These are phyloP conservation scores for Phytophthora nicotianae DNA, from an alignment of 352 stramenopile genomes.

Conservation along the genomic window DNA sequence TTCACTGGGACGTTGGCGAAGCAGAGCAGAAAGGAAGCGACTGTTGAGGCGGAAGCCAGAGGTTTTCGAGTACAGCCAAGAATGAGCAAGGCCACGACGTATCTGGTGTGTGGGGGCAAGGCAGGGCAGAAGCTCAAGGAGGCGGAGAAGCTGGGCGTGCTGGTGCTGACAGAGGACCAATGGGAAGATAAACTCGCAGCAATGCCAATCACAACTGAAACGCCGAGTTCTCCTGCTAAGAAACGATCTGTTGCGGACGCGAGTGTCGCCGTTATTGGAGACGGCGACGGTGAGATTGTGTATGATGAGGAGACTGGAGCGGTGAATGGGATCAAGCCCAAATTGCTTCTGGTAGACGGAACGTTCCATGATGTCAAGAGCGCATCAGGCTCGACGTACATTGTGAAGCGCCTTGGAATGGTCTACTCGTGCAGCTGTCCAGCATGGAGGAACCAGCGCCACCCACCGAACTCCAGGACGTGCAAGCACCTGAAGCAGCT, in stretches of 20 bases:
- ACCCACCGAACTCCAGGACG: slow-evolving; percentile 47
- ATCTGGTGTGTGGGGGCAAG: slow-evolving; percentile 59
- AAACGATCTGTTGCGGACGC: slow-evolving; percentile 16
- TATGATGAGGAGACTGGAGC: slow-evolving; percentile 52
- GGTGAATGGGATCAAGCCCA: slow-evolving; percentile 49
- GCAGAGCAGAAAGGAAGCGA: slow-evolving; percentile 54
- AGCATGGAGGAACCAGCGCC: slow-evolving; percentile 68
- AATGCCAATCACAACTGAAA: background rate
- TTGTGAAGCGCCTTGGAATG: slow-evolving; percentile 52
- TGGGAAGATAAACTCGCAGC: slow-evolving; percentile 35
- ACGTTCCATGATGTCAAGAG: slow-evolving; percentile 56
- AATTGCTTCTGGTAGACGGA: slow-evolving; percentile 42
- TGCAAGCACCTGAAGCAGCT: slow-evolving; percentile 72
- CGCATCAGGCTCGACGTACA: slow-evolving; percentile 60
- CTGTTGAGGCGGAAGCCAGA: slow-evolving; percentile 28
- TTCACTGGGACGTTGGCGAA: slow-evolving; percentile 40
- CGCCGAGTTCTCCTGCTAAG: slow-evolving; percentile 6
- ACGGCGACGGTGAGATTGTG: slow-evolving; percentile 16
- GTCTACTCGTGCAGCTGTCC: slow-evolving; percentile 70
- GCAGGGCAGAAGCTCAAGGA: slow-evolving; percentile 52
- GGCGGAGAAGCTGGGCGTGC: slow-evolving; percentile 45
- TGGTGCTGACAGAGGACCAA: slow-evolving; percentile 45
- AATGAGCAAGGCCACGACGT: slow-evolving; percentile 48
- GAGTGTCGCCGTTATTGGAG: slow-evolving; percentile 9
- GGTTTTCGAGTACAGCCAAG: slow-evolving; percentile 45